Base-by-base conservation (phyloP, 176 grass and related monocot species). In the Zoysia pacifica region DNA sequence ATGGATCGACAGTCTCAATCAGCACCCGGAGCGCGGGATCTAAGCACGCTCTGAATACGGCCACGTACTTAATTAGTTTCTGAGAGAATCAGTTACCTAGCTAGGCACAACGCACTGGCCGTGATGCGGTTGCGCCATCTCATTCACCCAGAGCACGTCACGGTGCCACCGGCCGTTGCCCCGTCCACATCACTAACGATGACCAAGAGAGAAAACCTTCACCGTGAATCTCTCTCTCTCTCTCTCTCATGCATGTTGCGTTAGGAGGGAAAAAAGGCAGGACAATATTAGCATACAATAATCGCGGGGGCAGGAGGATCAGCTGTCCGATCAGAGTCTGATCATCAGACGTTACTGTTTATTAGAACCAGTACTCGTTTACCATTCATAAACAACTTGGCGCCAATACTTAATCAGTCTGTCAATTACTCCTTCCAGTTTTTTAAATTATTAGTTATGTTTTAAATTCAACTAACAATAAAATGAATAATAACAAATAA, bases 91-190 rank as follows among this genome's bases (percentile, higher is more conserved):
- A 5, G 53, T 36, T 60, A 49, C 62, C 38, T 77, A 80, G 70
- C 12, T 41, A 28, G 53, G 77, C 77, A 52, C 49, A 51, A 67
- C 28, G 28, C 28, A 28, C 28, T n/a, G 6, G 62, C 38, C 40
- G 78, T 60, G 11, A 66, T 16, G 72, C 64, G 69, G 86, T 67
- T 89, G 72, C 72, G 78, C 66, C 59, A 72, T 89, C 87, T 11
- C 72, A 44, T 50, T 89, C 87, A 50, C 49, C 77, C 87, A 37
- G 49, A 65, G 82, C 65, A 51, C 8, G 8, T 8, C 28, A 28
- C 58, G 77, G 65, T 60, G 66, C 87, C 59, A 58, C 68, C 74
- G 60, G 39, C 75, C 45, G 86, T 58, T 88, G 69, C 74, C 65
- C 66, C 28, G 82, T 85, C 78, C 36, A 2, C 69, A 28, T 84